Conservation (phyloP, 2,329 filamentous ascomycete genomes). For the Aurifilum marmelostoma region DNA sequence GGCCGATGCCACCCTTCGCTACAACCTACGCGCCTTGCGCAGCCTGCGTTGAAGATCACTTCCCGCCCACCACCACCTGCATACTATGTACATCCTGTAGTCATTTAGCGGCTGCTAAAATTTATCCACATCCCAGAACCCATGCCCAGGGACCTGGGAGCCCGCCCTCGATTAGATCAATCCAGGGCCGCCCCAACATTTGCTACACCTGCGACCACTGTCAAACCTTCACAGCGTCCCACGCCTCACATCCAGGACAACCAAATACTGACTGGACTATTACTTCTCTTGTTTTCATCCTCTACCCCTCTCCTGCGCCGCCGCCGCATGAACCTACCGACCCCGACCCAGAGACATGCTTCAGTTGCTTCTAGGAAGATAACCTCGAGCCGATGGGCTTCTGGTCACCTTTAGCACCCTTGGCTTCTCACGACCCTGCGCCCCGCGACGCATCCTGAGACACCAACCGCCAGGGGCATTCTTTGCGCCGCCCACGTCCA, state of each 20-base stretch:
- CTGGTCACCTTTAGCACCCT: constrained; percentile 23
- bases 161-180: neutral
- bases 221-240: neutral
- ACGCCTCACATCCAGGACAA: constrained; percentile 4
- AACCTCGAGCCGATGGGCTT: constrained; percentile 31
- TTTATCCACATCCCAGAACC: constrained; percentile 5
- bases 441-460: constrained; percentile 5
- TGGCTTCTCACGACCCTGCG: constrained; percentile 5
- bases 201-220: constrained; percentile 7
- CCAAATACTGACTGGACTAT: neutral
- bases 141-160: constrained; percentile 3
- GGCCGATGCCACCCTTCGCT: constrained; percentile 12
- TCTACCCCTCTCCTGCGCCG: neutral
- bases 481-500: neutral
- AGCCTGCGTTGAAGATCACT: neutral
- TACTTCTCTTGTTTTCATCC: neutral
- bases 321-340: neutral
- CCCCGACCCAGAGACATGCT: constrained; percentile 25
- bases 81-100: neutral
- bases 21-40: neutral
- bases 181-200: constrained; percentile 2
- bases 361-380: constrained; percentile 25
- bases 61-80: neutral
- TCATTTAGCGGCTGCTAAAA: neutral
- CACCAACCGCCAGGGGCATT: constrained; percentile 10